Conservation (phyloP, 2,329 filamentous ascomycete genomes). For the Rhinocladiella similis region DNA sequence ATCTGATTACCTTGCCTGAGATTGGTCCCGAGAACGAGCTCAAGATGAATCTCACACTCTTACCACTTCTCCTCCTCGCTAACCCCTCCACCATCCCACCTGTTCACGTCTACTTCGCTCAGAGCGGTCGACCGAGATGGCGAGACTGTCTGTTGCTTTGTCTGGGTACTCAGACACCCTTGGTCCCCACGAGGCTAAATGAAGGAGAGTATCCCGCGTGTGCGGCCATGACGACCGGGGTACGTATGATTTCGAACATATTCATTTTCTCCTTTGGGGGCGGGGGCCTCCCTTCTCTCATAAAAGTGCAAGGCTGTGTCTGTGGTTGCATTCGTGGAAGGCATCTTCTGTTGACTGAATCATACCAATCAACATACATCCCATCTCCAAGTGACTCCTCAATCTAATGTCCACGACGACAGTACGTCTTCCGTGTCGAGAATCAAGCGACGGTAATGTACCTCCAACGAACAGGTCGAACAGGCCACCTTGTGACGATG, state of each 20-base stretch:
- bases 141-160: constrained; percentile 59
- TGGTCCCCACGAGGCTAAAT: constrained; percentile 54
- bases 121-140: not conserved
- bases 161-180: constrained; percentile 62
- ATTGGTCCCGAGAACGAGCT: too few relatives aligned
- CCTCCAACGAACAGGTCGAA: constrained; percentile 56
- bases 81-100: constrained; percentile 4
- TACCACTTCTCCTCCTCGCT: constrained; percentile 15
- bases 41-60: constrained; percentile 5
- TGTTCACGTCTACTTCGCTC: constrained; percentile 4
- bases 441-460: constrained; percentile 54
- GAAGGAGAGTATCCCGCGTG: constrained; percentile 43
- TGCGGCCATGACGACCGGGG: constrained; percentile 44
- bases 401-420: too few relatives aligned
- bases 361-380: too few relatives aligned
- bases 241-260: not conserved
- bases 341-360: too few relatives aligned
- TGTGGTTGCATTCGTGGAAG: too few relatives aligned
- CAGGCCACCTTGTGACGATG: constrained; percentile 50
- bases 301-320: too few relatives aligned
- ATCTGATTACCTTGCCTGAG: too few relatives aligned
- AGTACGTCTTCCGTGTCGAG: constrained; percentile 45
- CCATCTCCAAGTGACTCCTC: too few relatives aligned
- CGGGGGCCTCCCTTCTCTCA: not conserved
- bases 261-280: not conserved